Conservation (phyloP, 139 green algal species). For the Astrephomene gubernaculifera region DNA sequence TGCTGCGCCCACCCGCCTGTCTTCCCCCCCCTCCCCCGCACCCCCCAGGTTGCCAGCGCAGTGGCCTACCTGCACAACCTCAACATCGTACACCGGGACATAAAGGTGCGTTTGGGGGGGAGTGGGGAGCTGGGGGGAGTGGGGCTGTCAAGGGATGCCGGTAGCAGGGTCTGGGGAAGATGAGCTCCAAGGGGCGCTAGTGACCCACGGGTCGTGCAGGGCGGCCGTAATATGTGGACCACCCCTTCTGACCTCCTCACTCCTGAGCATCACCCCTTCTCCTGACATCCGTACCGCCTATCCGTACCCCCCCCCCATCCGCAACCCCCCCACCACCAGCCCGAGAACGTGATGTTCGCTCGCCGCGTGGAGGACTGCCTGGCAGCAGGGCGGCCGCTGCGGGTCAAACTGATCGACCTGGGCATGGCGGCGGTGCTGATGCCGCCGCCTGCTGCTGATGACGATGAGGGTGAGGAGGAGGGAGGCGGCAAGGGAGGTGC, state of each 20-base stretch:
- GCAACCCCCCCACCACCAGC: constrained; percentile 21
- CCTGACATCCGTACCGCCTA: no score
- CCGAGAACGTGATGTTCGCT: constrained; percentile 64
- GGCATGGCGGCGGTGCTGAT: constrained; percentile 57
- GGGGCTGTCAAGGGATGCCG: background rate
- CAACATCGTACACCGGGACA: constrained; percentile 67
- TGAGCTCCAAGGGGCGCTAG: no score
- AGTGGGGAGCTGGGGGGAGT: background rate
- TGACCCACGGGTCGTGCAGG: no score
- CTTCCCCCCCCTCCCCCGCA: background rate
- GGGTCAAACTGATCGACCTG: constrained; percentile 69
- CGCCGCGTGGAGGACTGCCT: constrained; percentile 46
- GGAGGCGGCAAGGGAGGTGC: background rate
- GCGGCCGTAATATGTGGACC: no score
- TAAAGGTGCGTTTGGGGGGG: constrained; percentile 49
- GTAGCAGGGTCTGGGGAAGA: no score
- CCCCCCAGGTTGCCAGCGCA: constrained; percentile 46
- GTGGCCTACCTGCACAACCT: constrained; percentile 66
- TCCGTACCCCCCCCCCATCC: background rate
- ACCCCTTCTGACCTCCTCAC: no score
- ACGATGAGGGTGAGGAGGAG: background rate
- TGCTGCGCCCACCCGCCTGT: no score
- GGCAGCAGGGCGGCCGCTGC: constrained; percentile 17
- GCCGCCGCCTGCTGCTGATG: background rate
- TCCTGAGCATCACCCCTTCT: no score